phyloP scores from a whole-genome alignment of 140 eudicot species.

The Stevia rebaudiana region DNA sequence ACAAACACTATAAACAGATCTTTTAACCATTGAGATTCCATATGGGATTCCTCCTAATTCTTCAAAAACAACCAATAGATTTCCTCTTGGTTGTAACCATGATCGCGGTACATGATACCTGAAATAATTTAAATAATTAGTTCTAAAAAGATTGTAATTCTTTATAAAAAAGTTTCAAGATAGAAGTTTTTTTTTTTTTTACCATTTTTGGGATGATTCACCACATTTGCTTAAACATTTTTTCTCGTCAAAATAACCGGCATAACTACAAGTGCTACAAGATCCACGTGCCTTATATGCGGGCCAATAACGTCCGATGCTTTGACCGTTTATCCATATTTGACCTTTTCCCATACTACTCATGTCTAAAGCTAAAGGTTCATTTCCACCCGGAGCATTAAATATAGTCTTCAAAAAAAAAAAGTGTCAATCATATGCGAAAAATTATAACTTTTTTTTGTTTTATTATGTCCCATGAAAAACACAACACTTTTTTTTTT shows the following conservation, averaged over 20 bases:
- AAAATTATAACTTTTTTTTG: no score
- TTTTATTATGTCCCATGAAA: no score
- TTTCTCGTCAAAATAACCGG: slow-evolving; percentile 77
- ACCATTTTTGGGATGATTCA: slow-evolving; percentile 97
- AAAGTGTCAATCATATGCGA: no score
- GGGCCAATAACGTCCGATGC: slow-evolving; percentile 92
- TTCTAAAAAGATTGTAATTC: no score
- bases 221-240: slow-evolving; percentile 83
- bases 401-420: slow-evolving; percentile 24
- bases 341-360: slow-evolving; percentile 59
- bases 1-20: slow-evolving; percentile 73
- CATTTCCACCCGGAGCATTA: slow-evolving; percentile 45
- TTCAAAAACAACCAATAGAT: slow-evolving; percentile 82
- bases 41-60: slow-evolving; percentile 87
- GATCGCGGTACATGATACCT: slow-evolving; percentile 98
- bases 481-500: no score
- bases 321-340: slow-evolving; percentile 53
- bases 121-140: slow-evolving; percentile 8
- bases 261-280: slow-evolving; percentile 69
- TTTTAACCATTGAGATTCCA: slow-evolving; percentile 65
- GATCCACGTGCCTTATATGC: slow-evolving; percentile 84
- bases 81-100: slow-evolving; percentile 81
- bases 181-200: background rate
- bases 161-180: no score
- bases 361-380: slow-evolving; percentile 59